Evolutionary conservation across 805 yeast genomes (phyloP).

Genomic region (Ogataea corticis): DNA sequence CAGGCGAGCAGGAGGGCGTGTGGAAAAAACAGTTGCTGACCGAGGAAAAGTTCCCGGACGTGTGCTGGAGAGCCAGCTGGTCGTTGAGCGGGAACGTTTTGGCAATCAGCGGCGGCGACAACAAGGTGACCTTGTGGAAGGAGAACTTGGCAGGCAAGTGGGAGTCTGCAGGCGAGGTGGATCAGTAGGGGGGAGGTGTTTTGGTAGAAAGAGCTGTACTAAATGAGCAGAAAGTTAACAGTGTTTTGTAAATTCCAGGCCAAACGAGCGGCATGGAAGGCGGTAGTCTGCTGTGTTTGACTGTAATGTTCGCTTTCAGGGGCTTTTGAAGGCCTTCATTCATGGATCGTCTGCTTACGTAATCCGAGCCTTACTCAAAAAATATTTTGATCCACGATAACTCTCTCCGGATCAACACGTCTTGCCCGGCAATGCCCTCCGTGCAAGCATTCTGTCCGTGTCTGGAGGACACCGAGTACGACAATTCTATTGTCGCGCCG

Average conservation of each 20-base stretch:
- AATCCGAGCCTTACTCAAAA: too few relatives aligned
- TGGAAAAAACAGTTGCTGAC: constrained; percentile 84
- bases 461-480: constrained; percentile 8
- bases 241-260: too few relatives aligned
- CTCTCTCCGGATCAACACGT: too few relatives aligned
- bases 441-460: constrained; percentile 16
- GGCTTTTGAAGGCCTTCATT: too few relatives aligned
- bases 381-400: too few relatives aligned
- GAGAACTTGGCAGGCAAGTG: constrained; percentile 90
- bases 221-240: too few relatives aligned
- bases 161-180: constrained; percentile 97
- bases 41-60: constrained; percentile 88
- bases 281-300: too few relatives aligned
- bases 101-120: constrained; percentile 96
- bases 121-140: constrained; percentile 94
- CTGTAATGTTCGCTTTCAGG: too few relatives aligned
- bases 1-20: constrained; percentile 11
- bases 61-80: constrained; percentile 98
- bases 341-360: too few relatives aligned
- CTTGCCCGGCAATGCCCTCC: background rate
- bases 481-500: background rate
- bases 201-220: too few relatives aligned
- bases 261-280: too few relatives aligned
- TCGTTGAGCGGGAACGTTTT: constrained; percentile 92
- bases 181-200: constrained; percentile 48